phyloP scores from a whole-genome alignment of 805 yeast genomes.

The Starmerella sp. region DNA sequence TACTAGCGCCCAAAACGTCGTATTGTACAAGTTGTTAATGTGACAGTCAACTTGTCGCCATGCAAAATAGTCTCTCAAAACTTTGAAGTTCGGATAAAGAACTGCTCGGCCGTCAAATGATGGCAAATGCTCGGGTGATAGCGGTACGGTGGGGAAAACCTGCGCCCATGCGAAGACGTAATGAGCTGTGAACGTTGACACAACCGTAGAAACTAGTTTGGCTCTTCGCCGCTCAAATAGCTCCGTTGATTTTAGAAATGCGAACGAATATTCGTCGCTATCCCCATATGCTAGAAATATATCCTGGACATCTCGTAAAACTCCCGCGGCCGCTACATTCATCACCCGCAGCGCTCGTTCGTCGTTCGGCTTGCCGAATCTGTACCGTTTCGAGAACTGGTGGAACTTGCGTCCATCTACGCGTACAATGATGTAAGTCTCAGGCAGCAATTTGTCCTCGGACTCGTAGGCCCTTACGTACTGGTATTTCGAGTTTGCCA shows the following conservation, averaged over 20 bases:
- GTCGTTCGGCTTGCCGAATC: constrained; percentile 84
- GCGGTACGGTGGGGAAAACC: constrained; percentile 41
- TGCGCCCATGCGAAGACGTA: constrained; percentile 59
- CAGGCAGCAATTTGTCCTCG: constrained; percentile 61
- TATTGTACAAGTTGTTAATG: constrained; percentile 86
- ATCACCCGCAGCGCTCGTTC: constrained; percentile 59
- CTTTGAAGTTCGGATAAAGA: constrained; percentile 53
- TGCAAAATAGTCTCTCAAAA: constrained; percentile 67
- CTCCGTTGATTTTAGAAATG: constrained; percentile 49
- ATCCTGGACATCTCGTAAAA: constrained; percentile 59
- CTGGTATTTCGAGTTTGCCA: constrained; percentile 79
- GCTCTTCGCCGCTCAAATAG: constrained; percentile 74
- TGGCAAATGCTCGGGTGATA: constrained; percentile 51
- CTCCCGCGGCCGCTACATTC: constrained; percentile 64
- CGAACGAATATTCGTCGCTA: constrained; percentile 85
- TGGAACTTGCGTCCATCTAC: constrained; percentile 94
- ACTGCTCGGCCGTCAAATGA: constrained; percentile 89
- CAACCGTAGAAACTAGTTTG: constrained; percentile 72
- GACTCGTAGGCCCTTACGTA: constrained; percentile 76
- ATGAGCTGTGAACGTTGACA: constrained; percentile 66
- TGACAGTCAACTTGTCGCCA: constrained; percentile 97
- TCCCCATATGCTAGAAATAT: constrained; percentile 81
- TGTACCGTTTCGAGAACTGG: constrained; percentile 54
- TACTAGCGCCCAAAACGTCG: constrained; percentile 83
- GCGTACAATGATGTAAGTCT: constrained; percentile 70